Conservation (phyloP, 2,329 filamentous ascomycete genomes). For the Botrytis paeoniae region DNA sequence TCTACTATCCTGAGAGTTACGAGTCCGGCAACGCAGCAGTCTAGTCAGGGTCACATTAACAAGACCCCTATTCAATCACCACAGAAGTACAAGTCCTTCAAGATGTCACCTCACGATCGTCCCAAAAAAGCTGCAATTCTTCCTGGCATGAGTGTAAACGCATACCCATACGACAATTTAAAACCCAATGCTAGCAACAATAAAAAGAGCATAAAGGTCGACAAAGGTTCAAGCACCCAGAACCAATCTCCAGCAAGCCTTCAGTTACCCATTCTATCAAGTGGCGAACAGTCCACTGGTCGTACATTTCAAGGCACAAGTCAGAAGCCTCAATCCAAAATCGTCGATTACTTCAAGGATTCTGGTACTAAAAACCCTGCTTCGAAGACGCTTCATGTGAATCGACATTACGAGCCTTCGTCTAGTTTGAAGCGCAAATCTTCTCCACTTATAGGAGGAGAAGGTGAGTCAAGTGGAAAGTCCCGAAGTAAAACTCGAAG, state of each 20-base stretch:
- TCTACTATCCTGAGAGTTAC: neutral
- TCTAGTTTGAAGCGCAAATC: constrained; percentile 9
- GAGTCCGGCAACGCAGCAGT: neutral
- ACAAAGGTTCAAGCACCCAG: no score
- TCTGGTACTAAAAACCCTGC: neutral
- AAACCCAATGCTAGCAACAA: neutral
- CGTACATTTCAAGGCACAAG: neutral
- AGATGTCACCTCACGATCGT: constrained; percentile 13
- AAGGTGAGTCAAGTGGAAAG: neutral
- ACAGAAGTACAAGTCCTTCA: neutral
- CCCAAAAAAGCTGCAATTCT: constrained; percentile 15
- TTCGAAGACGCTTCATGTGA: neutral
- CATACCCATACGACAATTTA: neutral
- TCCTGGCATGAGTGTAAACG: constrained; percentile 13
- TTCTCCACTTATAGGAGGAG: neutral
- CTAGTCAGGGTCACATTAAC: neutral
- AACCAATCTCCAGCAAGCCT: neutral
- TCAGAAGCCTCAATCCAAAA: neutral
- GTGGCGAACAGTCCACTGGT: neutral
- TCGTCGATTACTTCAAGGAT: constrained; percentile 1
- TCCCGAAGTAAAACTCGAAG: constrained; percentile 5
- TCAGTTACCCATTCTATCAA: neutral
- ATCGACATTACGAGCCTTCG: neutral
- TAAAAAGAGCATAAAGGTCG: neutral
- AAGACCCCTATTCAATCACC: neutral